Evolutionary conservation across 2,329 filamentous ascomycete species (phyloP), one percentile per base, ranked within the genome.

Genomic region (Fusarium incarnatum): DNA sequence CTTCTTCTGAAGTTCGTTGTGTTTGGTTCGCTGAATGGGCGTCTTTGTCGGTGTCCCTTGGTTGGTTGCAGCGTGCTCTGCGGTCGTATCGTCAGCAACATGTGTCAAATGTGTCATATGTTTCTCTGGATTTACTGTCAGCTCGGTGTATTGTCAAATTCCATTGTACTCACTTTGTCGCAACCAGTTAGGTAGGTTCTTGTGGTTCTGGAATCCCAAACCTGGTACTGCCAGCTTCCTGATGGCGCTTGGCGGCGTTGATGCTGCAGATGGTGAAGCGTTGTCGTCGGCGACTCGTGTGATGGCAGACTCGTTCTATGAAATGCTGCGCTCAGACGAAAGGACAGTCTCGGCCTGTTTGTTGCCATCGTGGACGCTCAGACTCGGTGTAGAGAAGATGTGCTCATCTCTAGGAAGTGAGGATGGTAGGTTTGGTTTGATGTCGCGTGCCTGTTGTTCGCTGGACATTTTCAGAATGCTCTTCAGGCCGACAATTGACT

Each of bases 401-500:
- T 52, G 27, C 12, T 56, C 55, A 11, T 55, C 53, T 42, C 60
- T 27, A 37, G 60, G 61, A 16, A 65, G 52, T 10, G 56, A 56
- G 15, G 64, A 63, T 55, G 37, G 1, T 52, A n/a, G 10, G 34
- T n/a, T 37, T n/a, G 34, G 34, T 37, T n/a, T 46, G 7, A 23
- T 50, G 1, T 49, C 23, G 20, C 16, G 23, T 20, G 23, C 18
- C 25, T 18, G 32, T 41, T 55, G 49, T 11, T 37, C 49, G 9
- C 40, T 32, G 27, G 66, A 41, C 12, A 44, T 30, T 40, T 70
- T 76, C 3, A 76, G 58, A 27, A 76, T 76, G 10, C 72, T 48
- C 48, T 57, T 75, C 22, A 74, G 42, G n/a, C 71, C 67, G 11
- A 73, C 13, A 2, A 69, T 45, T 11, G 58, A 45, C 15, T 66